Evolutionary conservation across 805 yeast genomes (phyloP).

Genomic region (Sugiyamaella qingdaonensis): DNA sequence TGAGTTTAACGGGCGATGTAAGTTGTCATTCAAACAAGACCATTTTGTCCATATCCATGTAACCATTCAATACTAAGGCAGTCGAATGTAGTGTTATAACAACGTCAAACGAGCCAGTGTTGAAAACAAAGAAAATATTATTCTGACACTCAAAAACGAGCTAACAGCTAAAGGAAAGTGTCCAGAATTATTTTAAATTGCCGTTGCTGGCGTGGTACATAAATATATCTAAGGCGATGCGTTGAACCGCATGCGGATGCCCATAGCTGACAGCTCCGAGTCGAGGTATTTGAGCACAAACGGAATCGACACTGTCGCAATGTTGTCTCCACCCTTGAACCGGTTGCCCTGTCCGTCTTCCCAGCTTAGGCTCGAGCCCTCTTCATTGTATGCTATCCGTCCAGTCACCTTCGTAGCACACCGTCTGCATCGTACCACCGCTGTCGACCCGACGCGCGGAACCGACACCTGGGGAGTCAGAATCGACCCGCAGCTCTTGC

Average conservation of each 20-base stretch:
- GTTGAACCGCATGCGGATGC: constrained; percentile 86
- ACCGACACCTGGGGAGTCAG: constrained; percentile 86
- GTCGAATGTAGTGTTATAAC: too few relatives aligned
- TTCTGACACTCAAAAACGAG: too few relatives aligned
- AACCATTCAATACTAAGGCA: too few relatives aligned
- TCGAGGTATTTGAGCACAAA: constrained; percentile 93
- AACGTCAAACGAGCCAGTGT: too few relatives aligned
- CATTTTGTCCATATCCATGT: too few relatives aligned
- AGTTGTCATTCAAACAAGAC: too few relatives aligned
- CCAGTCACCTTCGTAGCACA: constrained; percentile 70
- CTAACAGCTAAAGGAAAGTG: too few relatives aligned
- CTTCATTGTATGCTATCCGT: constrained; percentile 36
- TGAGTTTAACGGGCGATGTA: too few relatives aligned
- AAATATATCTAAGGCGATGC: constrained; percentile 50
- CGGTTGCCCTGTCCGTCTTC: constrained; percentile 95
- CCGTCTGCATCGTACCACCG: constrained; percentile 81
- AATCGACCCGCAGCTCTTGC: constrained; percentile 91
- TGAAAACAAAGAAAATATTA: too few relatives aligned
- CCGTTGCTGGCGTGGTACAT: not conserved
- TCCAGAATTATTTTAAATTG: too few relatives aligned
- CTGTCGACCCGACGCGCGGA: constrained; percentile 79
- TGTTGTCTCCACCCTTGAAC: constrained; percentile 86
- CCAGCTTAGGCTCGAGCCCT: constrained; percentile 66
- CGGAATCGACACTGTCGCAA: constrained; percentile 96
- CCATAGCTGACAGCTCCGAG: constrained; percentile 96